These are phyloP conservation scores for Ceratocystis alfenasii DNA, from an alignment of 2,329 filamentous ascomycete genomes.

Conservation along the genomic window DNA sequence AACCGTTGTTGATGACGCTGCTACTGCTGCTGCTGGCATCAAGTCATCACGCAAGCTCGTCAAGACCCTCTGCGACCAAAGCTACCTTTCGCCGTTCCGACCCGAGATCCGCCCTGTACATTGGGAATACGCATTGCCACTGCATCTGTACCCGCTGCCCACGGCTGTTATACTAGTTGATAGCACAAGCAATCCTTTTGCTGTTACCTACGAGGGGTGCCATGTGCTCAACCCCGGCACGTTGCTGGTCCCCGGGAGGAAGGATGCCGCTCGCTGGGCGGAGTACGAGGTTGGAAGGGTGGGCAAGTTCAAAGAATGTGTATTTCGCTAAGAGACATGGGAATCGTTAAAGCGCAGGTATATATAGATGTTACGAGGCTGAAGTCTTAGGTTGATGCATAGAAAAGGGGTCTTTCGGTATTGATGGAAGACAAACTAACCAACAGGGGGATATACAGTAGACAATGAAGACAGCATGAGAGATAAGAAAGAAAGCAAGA, in stretches of 20 bases:
- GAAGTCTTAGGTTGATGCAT: background rate
- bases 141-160: conserved; percentile 81
- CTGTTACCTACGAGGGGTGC: conserved; percentile 85
- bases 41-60: conserved; percentile 63
- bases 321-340: conserved; percentile 34
- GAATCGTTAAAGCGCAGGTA: background rate
- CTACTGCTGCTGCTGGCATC: conserved; percentile 30
- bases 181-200: conserved; percentile 67
- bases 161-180: conserved; percentile 76
- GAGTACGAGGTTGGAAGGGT: conserved; percentile 65
- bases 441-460: conserved; percentile 1
- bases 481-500: background rate
- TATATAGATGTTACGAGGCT: background rate
- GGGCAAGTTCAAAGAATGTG: conserved; percentile 52
- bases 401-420: background rate
- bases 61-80: conserved; percentile 85
- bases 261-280: conserved; percentile 65
- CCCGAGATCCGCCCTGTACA: conserved; percentile 67
- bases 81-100: conserved; percentile 76
- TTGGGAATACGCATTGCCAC: conserved; percentile 69
- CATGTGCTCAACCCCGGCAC: conserved; percentile 88
- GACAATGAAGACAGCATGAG: background rate
- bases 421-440: background rate
- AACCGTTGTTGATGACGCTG: conserved; percentile 19
- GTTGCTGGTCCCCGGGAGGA: conserved; percentile 56